phyloP scores from a whole-genome alignment of 345 rosid genomes.

The Turritis glabra region DNA sequence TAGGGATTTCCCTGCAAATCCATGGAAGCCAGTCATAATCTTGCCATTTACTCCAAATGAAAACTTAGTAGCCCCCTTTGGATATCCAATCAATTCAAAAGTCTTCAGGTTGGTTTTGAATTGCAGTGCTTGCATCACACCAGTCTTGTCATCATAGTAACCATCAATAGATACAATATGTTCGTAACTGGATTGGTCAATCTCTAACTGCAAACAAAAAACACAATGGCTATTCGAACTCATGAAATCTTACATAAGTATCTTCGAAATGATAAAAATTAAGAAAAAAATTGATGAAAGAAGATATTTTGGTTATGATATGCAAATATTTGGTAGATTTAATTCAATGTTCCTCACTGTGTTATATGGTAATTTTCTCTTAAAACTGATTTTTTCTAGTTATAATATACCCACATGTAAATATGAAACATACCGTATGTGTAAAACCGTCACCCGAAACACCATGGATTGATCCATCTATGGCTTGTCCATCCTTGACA shows the following conservation, averaged over 20 bases:
- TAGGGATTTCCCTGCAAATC: slow-evolving; percentile 15
- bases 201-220: slow-evolving; percentile 13
- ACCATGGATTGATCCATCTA: slow-evolving; percentile 5
- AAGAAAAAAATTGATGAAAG: too few species aligned
- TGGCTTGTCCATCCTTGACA: neutral
- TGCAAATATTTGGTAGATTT: neutral
- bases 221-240: too few species aligned
- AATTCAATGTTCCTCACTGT: too few species aligned
- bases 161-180: slow-evolving; percentile 19
- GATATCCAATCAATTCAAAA: slow-evolving; percentile 22
- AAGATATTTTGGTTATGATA: too few species aligned
- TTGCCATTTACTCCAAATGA: slow-evolving; percentile 14
- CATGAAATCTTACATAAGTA: too few species aligned
- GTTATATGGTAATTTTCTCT: too few species aligned
- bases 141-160: slow-evolving; percentile 19
- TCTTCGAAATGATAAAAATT: too few species aligned
- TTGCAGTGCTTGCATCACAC: slow-evolving; percentile 29
- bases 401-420: neutral
- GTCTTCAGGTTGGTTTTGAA: slow-evolving; percentile 18
- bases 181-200: slow-evolving; percentile 21
- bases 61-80: slow-evolving; percentile 10
- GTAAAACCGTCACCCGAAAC: slow-evolving; percentile 8
- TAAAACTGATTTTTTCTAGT: too few species aligned
- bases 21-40: slow-evolving; percentile 26
- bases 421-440: neutral